Evolutionary conservation across 179 eudicot genomes (phyloP).

Genomic region (Patellifolia procumbens): DNA sequence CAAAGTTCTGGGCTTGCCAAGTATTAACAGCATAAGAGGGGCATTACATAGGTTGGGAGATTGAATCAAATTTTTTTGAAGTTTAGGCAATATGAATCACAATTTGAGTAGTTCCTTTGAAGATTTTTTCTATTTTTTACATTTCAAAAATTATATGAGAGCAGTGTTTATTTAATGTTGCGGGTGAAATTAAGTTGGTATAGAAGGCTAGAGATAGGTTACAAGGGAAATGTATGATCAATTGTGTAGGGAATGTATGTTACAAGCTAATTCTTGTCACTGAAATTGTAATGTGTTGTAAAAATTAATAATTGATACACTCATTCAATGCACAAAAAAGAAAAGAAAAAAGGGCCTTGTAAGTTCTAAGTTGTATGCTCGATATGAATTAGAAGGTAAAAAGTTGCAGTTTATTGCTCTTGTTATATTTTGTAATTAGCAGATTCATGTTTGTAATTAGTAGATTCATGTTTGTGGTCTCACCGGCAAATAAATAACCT

Average conservation of each 20-base stretch:
- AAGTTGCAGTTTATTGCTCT: too few species aligned
- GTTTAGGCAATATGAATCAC: neutral
- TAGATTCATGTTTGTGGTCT: too few species aligned
- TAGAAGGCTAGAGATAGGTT: neutral
- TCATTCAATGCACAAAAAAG: too few species aligned
- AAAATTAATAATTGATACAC: too few species aligned
- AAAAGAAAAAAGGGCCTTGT: too few species aligned
- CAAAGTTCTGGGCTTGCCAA: conserved; percentile 57
- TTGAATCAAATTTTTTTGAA: neutral
- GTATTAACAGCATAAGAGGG: conserved; percentile 44
- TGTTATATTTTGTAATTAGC: too few species aligned
- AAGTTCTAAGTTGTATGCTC: too few species aligned
- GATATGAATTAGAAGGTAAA: too few species aligned
- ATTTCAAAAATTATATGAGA: neutral
- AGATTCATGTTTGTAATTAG: too few species aligned
- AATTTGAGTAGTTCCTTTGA: neutral
- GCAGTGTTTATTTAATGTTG: neutral
- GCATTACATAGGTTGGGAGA: neutral
- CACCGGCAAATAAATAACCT: too few species aligned
- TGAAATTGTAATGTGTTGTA: neutral
- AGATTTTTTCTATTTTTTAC: neutral
- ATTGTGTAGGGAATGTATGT: neutral
- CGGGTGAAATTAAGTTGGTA: neutral
- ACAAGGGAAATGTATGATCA: neutral
- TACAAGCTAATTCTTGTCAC: neutral